phyloP scores from a whole-genome alignment of 2,329 filamentous ascomycete species.

The Bipolaris cookei region DNA sequence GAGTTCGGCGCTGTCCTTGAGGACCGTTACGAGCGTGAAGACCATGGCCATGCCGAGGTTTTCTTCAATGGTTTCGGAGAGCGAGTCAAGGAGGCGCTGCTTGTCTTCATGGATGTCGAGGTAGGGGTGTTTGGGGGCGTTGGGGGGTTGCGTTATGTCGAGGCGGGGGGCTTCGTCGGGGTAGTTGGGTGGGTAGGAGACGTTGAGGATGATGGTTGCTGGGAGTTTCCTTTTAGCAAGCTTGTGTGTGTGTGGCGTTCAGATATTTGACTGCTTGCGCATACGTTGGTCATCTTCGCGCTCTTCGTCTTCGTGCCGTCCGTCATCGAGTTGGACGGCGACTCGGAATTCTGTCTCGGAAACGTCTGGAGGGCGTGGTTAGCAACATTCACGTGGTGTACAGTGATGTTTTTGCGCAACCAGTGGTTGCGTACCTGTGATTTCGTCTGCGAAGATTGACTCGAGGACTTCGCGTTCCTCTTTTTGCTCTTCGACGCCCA shows the following conservation, averaged over 20 bases:
- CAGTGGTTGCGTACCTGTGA: conserved; percentile 69
- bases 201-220: conserved; percentile 78
- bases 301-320: conserved; percentile 60
- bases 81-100: conserved; percentile 69
- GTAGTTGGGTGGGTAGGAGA: conserved; percentile 88
- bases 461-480: conserved; percentile 98
- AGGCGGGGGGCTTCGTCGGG: conserved; percentile 85
- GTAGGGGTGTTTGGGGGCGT: conserved; percentile 71
- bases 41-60: conserved; percentile 98
- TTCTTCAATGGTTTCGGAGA: conserved; percentile 82
- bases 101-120: conserved; percentile 85
- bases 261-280: conserved; percentile 3
- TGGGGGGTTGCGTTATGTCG: conserved; percentile 76
- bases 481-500: conserved; percentile 79
- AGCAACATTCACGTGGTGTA: conserved; percentile 8
- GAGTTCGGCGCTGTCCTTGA: conserved; percentile 91
- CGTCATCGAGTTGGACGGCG: conserved; percentile 81
- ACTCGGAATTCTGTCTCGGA: conserved; percentile 90
- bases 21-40: conserved; percentile 83
- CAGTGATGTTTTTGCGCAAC: not conserved
- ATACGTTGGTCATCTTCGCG: conserved; percentile 61
- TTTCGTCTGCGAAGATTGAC: conserved; percentile 97
- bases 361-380: conserved; percentile 66
- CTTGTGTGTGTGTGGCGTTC: not conserved
- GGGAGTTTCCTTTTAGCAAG: conserved; percentile 16